These are phyloP conservation scores for Begonia masoniana DNA, from an alignment of 306 rosid species.

Conservation along the genomic window DNA sequence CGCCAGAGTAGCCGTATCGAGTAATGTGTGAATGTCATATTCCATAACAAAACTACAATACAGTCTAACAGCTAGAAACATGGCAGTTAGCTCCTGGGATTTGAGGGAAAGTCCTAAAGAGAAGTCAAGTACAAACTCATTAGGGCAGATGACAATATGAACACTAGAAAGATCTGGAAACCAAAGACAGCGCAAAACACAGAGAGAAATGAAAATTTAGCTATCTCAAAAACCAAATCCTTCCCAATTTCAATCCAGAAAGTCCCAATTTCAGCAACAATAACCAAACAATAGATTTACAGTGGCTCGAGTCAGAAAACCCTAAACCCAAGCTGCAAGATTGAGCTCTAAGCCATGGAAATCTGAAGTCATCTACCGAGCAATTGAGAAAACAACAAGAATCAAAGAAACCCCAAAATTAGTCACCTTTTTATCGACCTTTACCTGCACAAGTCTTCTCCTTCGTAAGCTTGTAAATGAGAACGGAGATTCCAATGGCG, in stretches of 20 bases:
- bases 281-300: background rate
- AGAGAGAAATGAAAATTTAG: background rate
- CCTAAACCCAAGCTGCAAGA: background rate
- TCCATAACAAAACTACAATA: conserved; percentile 78
- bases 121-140: background rate
- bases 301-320: background rate
- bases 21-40: conserved; percentile 66
- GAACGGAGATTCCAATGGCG: conserved; percentile 51
- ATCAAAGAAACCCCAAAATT: background rate
- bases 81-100: conserved; percentile 69
- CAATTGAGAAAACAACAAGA: background rate
- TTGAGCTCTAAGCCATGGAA: background rate
- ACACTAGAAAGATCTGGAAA: background rate
- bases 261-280: background rate
- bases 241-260: background rate
- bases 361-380: background rate
- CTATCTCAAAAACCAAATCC: background rate
- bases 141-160: background rate
- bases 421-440: background rate
- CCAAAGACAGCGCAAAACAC: background rate
- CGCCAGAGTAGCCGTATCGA: conserved; percentile 53
- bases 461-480: conserved; percentile 53
- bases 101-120: conserved; percentile 62
- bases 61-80: conserved; percentile 56
- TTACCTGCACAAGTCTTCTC: conserved; percentile 61